Evolutionary conservation across 2,329 filamentous ascomycete species (phyloP).

Genomic region (Beauveria bassiana): DNA sequence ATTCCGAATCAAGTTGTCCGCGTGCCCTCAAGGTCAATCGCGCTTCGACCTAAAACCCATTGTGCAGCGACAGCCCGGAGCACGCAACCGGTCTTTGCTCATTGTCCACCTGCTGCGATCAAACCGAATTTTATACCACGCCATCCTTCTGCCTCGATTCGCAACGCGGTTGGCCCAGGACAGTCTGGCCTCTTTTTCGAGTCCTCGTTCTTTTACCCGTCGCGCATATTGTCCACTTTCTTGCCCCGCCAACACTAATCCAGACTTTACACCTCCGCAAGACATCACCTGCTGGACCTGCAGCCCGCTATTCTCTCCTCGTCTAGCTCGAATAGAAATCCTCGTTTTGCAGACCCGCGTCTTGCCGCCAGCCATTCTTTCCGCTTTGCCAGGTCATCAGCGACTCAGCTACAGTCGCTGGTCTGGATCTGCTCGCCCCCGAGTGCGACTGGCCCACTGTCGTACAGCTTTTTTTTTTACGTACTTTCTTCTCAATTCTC

Average conservation of each 20-base stretch:
- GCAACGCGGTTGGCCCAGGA: neutral
- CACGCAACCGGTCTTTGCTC: neutral
- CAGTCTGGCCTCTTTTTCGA: neutral
- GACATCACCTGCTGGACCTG: conserved; percentile 5
- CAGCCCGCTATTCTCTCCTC: conserved; percentile 6
- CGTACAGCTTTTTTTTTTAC: conserved; percentile 12
- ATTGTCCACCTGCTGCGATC: neutral
- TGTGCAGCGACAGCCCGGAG: conserved; percentile 2
- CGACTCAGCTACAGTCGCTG: neutral
- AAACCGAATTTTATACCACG: neutral
- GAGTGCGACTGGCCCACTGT: conserved; percentile 9
- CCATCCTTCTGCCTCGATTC: neutral
- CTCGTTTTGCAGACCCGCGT: conserved; percentile 8
- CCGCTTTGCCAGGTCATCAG: neutral
- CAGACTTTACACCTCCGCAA: conserved; percentile 4
- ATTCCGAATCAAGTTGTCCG: conserved; percentile 3
- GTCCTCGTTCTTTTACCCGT: neutral
- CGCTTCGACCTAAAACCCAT: neutral
- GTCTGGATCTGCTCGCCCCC: neutral
- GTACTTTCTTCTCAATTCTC: conserved; percentile 5
- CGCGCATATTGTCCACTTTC: conserved; percentile 5
- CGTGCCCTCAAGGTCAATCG: conserved; percentile 3
- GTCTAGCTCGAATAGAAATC: neutral
- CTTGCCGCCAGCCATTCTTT: conserved; percentile 5
- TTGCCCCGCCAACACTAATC: conserved; percentile 9